Evolutionary conservation across 2,329 filamentous ascomycete genomes (phyloP).

Genomic region (Claviceps citrina): DNA sequence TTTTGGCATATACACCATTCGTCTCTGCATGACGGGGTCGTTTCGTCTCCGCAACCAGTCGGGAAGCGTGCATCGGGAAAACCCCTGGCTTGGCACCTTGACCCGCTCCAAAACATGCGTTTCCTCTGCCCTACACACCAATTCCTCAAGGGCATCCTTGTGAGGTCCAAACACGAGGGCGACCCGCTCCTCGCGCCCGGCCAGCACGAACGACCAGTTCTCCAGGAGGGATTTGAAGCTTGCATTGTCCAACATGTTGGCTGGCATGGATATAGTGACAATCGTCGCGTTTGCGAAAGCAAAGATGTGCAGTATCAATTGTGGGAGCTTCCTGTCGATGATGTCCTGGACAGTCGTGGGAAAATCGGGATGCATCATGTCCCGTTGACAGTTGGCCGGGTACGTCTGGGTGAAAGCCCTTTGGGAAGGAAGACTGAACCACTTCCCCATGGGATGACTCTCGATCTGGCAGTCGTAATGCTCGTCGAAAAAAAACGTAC

Average conservation of each 20-base stretch:
- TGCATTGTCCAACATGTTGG: conserved; percentile 4
- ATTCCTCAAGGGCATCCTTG: conserved; percentile 2
- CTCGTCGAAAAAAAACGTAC: conserved; percentile 4
- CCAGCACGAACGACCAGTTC: conserved; percentile 6
- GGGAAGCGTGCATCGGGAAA: background rate
- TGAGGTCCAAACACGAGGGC: conserved; percentile 1
- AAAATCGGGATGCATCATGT: background rate
- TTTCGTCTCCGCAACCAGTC: conserved; percentile 2
- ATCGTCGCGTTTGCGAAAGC: conserved; percentile 5
- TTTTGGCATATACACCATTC: conserved; percentile 7
- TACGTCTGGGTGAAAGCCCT: conserved; percentile 6
- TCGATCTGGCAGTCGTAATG: background rate
- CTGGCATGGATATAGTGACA: conserved; percentile 3
- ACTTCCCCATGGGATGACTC: conserved; percentile 1
- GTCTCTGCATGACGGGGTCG: background rate
- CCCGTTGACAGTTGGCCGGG: background rate
- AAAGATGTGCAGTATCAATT: conserved; percentile 4
- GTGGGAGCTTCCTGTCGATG: conserved; percentile 4
- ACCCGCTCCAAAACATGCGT: background rate
- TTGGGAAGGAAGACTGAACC: background rate
- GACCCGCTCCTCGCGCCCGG: conserved; percentile 1
- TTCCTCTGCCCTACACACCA: conserved; percentile 2
- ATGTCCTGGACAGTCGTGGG: conserved; percentile 5
- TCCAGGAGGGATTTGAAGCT: conserved; percentile 5
- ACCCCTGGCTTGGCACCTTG: background rate